Conservation (phyloP, 768 basidiomycete species). For the Hydnomerulius pinastri region DNA sequence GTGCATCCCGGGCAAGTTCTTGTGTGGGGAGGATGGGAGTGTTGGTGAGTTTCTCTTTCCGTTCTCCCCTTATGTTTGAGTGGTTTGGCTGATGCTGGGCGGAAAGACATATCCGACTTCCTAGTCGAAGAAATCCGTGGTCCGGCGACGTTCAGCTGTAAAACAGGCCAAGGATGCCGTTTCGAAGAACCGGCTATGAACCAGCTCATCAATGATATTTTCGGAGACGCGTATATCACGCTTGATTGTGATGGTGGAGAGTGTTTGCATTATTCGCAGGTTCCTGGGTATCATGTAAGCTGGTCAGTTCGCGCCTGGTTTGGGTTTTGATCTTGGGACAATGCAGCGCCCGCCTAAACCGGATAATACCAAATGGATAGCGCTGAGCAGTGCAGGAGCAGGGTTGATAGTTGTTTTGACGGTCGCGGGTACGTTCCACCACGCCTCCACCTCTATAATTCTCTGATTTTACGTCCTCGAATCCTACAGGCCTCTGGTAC, state of each 20-base stretch:
- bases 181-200: constrained; percentile 99
- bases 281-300: constrained; percentile 84
- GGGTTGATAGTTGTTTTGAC: constrained; percentile 72
- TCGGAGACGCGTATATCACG: constrained; percentile 90
- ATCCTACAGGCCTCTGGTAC: constrained; percentile 77
- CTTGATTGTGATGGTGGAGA: constrained; percentile 88
- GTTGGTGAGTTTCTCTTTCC: constrained; percentile 61
- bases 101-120: constrained; percentile 90
- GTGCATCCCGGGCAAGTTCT: constrained; percentile 91
- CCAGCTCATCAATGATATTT: constrained; percentile 87
- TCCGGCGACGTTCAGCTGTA: constrained; percentile 85
- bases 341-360: constrained; percentile 75
- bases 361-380: constrained; percentile 80
- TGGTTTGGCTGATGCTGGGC: not conserved
- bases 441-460: not conserved
- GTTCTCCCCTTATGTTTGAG: not conserved
- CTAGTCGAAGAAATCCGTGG: constrained; percentile 87
- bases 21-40: constrained; percentile 95
- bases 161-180: constrained; percentile 67
- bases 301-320: not conserved
- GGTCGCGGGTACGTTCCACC: constrained; percentile 50
- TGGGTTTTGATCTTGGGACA: not conserved
- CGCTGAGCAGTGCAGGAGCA: constrained; percentile 79
- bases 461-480: not conserved
- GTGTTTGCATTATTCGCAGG: constrained; percentile 90